phyloP scores from a whole-genome alignment of 2,329 filamentous ascomycete species.

The Alternaria sp. region DNA sequence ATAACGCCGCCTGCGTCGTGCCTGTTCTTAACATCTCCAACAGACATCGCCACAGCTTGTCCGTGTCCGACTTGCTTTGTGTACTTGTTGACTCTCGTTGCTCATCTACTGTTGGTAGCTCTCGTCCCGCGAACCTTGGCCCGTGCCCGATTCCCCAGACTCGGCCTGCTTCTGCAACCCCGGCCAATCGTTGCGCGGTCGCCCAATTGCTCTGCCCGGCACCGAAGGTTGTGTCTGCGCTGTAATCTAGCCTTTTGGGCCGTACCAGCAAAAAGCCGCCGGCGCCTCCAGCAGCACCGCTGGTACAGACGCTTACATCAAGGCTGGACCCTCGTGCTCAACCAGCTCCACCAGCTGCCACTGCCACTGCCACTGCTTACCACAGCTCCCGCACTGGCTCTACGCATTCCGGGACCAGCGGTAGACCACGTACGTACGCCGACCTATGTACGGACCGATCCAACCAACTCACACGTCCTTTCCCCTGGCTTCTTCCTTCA shows the following conservation, averaged over 20 bases:
- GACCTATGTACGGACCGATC: conserved; percentile 22
- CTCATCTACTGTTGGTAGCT: conserved; percentile 2
- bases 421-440: conserved; percentile 20
- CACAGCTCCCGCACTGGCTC: conserved; percentile 13
- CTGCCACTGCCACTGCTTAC: conserved; percentile 14
- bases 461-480: conserved; percentile 18
- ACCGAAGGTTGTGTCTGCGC: conserved; percentile 39
- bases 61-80: conserved; percentile 14
- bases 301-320: conserved; percentile 21
- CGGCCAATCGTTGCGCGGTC: conserved; percentile 41
- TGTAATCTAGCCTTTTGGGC: conserved; percentile 33
- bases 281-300: conserved; percentile 28
- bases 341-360: conserved; percentile 16
- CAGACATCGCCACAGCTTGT: conserved; percentile 26
- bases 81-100: conserved; percentile 4
- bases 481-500: conserved; percentile 19
- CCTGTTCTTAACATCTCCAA: conserved; percentile 7
- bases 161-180: conserved; percentile 13
- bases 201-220: conserved; percentile 36
- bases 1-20: conserved; percentile 23
- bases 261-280: conserved; percentile 28
- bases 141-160: conserved; percentile 24
- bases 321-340: conserved; percentile 23
- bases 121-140: conserved; percentile 24
- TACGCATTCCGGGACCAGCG: conserved; percentile 26